Conservation (phyloP, 352 stramenopile genomes). For the Globisporangium megalacanthum region DNA sequence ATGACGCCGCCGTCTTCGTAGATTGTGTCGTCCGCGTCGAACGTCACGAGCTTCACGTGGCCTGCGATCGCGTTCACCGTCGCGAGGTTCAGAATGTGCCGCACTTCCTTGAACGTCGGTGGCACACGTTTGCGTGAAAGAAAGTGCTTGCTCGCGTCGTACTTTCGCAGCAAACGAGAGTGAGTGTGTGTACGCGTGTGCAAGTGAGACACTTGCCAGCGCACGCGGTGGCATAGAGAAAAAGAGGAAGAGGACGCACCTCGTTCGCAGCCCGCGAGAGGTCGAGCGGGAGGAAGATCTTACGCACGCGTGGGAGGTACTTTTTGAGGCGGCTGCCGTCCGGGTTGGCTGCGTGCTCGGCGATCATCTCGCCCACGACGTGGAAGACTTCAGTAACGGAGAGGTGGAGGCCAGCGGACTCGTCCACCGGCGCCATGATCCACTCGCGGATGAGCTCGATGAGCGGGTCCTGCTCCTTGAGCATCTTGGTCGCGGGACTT, state of each 20-base stretch:
- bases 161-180: constrained; percentile 17
- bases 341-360: constrained; percentile 48
- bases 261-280: constrained; percentile 55
- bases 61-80: constrained; percentile 64
- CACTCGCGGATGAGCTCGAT: constrained; percentile 82
- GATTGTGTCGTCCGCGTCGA: constrained; percentile 85
- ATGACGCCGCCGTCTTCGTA: constrained; percentile 82
- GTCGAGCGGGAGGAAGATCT: constrained; percentile 68
- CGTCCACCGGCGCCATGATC: constrained; percentile 72
- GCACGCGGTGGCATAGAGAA: neutral
- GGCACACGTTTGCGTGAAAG: constrained; percentile 73
- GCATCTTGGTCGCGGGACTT: constrained; percentile 33
- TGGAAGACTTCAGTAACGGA: constrained; percentile 63
- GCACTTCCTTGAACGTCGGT: constrained; percentile 82
- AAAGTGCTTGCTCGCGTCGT: constrained; percentile 70
- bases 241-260: constrained; percentile 4
- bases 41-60: constrained; percentile 79
- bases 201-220: neutral
- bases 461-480: constrained; percentile 84
- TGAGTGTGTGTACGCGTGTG: no score
- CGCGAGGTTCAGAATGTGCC: constrained; percentile 80
- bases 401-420: constrained; percentile 52
- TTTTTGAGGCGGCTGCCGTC: constrained; percentile 45
- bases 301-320: constrained; percentile 57
- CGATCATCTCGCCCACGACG: constrained; percentile 72